These are phyloP conservation scores for Coleophoma eucalyptorum DNA, from an alignment of 2,329 filamentous ascomycete species.

Conservation along the genomic window DNA sequence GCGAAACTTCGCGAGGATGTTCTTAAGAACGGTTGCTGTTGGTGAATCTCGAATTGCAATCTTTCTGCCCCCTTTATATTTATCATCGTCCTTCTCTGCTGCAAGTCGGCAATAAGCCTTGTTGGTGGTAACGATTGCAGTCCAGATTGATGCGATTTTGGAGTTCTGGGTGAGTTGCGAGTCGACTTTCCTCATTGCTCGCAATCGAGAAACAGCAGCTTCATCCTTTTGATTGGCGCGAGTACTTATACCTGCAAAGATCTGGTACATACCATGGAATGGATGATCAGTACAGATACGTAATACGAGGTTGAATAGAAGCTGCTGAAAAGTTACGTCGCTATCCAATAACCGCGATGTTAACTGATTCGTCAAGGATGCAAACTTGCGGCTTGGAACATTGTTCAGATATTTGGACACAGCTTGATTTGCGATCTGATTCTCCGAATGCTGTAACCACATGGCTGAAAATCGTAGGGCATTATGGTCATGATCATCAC, in stretches of 20 bases:
- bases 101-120: constrained; percentile 62
- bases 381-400: constrained; percentile 91
- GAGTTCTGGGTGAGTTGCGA: constrained; percentile 52
- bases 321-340: constrained; percentile 66
- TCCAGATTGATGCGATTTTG: constrained; percentile 57
- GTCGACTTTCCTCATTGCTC: constrained; percentile 67
- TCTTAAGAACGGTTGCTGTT: constrained; percentile 60
- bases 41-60: constrained; percentile 58
- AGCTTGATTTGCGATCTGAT: constrained; percentile 70
- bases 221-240: constrained; percentile 70
- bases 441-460: constrained; percentile 86
- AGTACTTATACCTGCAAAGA: constrained; percentile 76
- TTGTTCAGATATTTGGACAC: constrained; percentile 65
- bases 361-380: constrained; percentile 88
- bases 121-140: constrained; percentile 70
- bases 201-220: constrained; percentile 67
- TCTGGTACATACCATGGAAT: constrained; percentile 95
- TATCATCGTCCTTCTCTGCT: constrained; percentile 57
- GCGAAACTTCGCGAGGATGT: constrained; percentile 57
- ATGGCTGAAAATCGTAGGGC: constrained; percentile 88
- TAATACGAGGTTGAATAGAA: constrained; percentile 70
- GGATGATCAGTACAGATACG: constrained; percentile 91
- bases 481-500: constrained; percentile 85
- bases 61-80: constrained; percentile 65
- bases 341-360: constrained; percentile 84